phyloP scores from a whole-genome alignment of 305 asterid species.

The Fraxinus sp. region DNA sequence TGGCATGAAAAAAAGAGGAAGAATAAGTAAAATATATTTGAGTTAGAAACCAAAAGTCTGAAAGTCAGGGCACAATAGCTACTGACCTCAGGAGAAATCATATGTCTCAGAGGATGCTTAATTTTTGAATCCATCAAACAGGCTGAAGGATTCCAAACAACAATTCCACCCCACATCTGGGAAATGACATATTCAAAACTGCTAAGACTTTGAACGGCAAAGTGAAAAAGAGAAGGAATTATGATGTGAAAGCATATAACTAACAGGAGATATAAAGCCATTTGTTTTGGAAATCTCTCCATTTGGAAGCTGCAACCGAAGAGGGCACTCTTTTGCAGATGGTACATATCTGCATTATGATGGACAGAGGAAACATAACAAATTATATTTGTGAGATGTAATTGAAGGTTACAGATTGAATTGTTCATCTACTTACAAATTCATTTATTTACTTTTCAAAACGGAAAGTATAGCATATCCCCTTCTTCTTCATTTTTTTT shows the following conservation, averaged over 20 bases:
- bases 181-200: conserved; percentile 27
- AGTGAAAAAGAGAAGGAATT: conserved; percentile 22
- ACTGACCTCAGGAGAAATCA: conserved; percentile 68
- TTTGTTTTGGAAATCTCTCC: conserved; percentile 71
- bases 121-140: conserved; percentile 48
- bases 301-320: conserved; percentile 67
- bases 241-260: conserved; percentile 32
- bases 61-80: not conserved
- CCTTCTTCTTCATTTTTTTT: not conserved
- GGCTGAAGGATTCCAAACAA: conserved; percentile 83
- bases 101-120: conserved; percentile 44
- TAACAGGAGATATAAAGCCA: conserved; percentile 93
- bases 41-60: not conserved
- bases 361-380: conserved; percentile 7
- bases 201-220: conserved; percentile 28
- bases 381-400: conserved; percentile 20
- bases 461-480: not conserved
- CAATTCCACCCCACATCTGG: conserved; percentile 97
- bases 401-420: conserved; percentile 12
- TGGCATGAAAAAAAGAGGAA: not conserved
- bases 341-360: conserved; percentile 63
- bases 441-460: not conserved
- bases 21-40: not conserved
- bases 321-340: conserved; percentile 86
- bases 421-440: not conserved